Base-by-base conservation (phyloP, 441 rosid species). In the Adansonia grandidieri region DNA sequence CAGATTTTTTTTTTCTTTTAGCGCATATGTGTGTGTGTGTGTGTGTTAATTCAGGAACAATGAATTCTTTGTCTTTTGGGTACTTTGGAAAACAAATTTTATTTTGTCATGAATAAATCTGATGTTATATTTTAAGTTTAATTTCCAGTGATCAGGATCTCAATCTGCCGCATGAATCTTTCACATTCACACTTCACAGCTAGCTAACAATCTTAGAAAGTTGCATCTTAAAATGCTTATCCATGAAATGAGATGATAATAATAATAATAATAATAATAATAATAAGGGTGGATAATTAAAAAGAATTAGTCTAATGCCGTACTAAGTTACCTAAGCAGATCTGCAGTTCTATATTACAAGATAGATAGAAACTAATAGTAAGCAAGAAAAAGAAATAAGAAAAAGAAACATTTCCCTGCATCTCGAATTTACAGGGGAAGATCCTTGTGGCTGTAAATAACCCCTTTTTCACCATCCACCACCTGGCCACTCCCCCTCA, bases 351-450 rank as follows among this genome's bases (percentile, higher is more conserved):
- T 19, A 56, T 20, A 58, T 58, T 73, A 73, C 48, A 58, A 13
- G 54, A 44, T 57, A 58, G 65, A 73, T 57, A 58, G 65, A 73
- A 73, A 73, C 77, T 58, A 57, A 44, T 7, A 58, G 6, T 20
- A 20, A 58, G 77, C 66, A 44, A 1, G 28, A 28, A 24, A 24
- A 73, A 7, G 24, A 37, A 17, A n/a, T 20, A 2, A 1, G 54
- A 47, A 62, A 9, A 65, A 65, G 28, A 40, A 15, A 14, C 14
- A 76, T 66, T 54, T 65, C 73, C 60, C 58, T n/a, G 50, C 48
- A 37, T 37, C 42, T 37, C 42, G 42, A 37, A 37, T 37, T 37
- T 37, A 37, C 42, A 37, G 42, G 6, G 42, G 42, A 37, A 37
- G 6, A 37, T 37, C 42, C 42, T 37, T 37, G 42, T 37, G 42